phyloP scores from a whole-genome alignment of 2,329 filamentous ascomycete species.

The Aspergillus texensis region DNA sequence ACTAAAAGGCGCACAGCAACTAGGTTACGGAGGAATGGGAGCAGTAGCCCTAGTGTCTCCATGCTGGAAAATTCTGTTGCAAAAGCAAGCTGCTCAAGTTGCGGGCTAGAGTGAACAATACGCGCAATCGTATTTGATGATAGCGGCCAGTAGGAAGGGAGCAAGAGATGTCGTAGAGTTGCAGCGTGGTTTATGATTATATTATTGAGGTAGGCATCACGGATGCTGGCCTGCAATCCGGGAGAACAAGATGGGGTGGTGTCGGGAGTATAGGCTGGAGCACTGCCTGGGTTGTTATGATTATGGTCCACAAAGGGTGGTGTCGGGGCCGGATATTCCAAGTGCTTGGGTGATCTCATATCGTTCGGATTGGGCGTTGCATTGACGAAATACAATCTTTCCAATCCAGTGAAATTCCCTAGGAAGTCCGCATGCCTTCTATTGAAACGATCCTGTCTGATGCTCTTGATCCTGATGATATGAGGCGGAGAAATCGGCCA shows the following conservation, averaged over 20 bases:
- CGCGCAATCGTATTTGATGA: constrained; percentile 51
- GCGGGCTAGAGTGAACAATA: constrained; percentile 57
- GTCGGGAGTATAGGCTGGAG: constrained; percentile 26
- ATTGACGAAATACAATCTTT: constrained; percentile 57
- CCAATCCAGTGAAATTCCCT: constrained; percentile 46
- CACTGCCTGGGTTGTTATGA: constrained; percentile 18
- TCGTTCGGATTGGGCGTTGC: constrained; percentile 30
- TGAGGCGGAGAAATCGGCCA: constrained; percentile 48
- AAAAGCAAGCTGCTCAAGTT: constrained; percentile 62
- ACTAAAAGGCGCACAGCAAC: constrained; percentile 45
- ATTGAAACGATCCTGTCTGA: constrained; percentile 54
- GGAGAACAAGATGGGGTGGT: constrained; percentile 27
- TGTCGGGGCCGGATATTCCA: constrained; percentile 28
- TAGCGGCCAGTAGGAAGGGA: constrained; percentile 59
- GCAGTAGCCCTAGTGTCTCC: constrained; percentile 41
- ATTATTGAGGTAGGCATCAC: constrained; percentile 53
- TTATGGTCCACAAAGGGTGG: constrained; percentile 27
- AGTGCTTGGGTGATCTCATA: constrained; percentile 35
- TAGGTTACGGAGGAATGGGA: constrained; percentile 45
- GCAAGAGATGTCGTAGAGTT: constrained; percentile 58
- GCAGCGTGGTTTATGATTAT: constrained; percentile 55
- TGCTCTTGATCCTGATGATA: constrained; percentile 46
- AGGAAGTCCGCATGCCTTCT: constrained; percentile 50
- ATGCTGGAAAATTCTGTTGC: constrained; percentile 48
- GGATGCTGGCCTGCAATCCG: constrained; percentile 35